These are phyloP conservation scores for Aspergillus sp. DNA, from an alignment of 2,329 filamentous ascomycete genomes.

Conservation along the genomic window DNA sequence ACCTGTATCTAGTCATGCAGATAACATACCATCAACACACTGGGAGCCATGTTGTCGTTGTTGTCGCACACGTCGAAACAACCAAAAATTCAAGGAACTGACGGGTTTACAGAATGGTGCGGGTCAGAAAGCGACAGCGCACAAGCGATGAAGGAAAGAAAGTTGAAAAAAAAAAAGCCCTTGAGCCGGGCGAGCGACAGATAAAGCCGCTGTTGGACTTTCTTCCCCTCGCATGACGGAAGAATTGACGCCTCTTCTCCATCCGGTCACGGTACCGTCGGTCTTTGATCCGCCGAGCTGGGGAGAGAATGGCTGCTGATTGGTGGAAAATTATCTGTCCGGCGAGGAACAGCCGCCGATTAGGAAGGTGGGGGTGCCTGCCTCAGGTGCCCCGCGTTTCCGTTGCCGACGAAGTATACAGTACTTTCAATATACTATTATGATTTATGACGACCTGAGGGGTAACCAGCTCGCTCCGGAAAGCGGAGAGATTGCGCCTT, in stretches of 20 bases:
- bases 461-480: not conserved
- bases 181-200: not conserved
- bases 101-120: not conserved
- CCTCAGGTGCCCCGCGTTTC: not conserved
- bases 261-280: not conserved
- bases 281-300: slow-evolving; percentile 4
- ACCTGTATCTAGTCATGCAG: not conserved
- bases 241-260: not conserved
- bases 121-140: not conserved
- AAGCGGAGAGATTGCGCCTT: not conserved
- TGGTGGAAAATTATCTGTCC: slow-evolving; percentile 6
- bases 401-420: too few relatives aligned
- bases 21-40: slow-evolving; percentile 64
- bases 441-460: too few relatives aligned
- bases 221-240: not conserved
- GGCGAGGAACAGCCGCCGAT: not conserved
- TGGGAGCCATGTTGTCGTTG: slow-evolving; percentile 55
- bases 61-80: not conserved
- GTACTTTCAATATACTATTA: too few relatives aligned
- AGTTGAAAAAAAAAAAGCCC: not conserved
- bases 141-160: not conserved
- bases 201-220: not conserved
- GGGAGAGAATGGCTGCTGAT: not conserved
- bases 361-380: slow-evolving; percentile 1
- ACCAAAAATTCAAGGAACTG: not conserved